These are phyloP conservation scores for Euphorbia lathyris DNA, from an alignment of 345 rosid genomes.

Conservation along the genomic window DNA sequence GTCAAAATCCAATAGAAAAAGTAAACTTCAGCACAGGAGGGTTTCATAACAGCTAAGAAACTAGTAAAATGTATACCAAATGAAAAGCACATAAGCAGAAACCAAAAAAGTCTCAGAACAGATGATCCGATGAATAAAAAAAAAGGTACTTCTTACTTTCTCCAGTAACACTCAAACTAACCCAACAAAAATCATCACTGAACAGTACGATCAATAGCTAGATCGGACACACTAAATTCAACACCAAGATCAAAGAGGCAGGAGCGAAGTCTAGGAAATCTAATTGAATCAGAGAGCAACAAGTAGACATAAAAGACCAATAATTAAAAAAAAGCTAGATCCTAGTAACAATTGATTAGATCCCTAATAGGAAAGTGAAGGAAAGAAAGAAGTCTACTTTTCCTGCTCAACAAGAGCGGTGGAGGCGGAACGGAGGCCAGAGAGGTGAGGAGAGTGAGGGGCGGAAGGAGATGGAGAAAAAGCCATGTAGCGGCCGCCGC, in stretches of 20 bases:
- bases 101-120: neutral
- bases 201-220: neutral
- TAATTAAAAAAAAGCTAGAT: constrained; percentile 1
- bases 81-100: neutral
- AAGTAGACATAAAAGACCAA: neutral
- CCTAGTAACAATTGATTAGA: constrained; percentile 6
- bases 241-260: neutral
- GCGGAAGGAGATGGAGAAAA: constrained; percentile 86
- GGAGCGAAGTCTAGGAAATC: constrained; percentile 2
- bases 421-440: constrained; percentile 65
- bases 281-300: neutral
- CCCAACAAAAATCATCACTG: neutral
- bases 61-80: neutral
- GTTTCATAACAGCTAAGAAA: neutral
- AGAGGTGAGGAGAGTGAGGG: constrained; percentile 77
- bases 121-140: neutral
- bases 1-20: neutral
- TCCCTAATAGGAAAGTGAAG: neutral
- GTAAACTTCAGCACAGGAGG: no score
- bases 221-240: neutral
- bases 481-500: constrained; percentile 67
- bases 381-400: constrained; percentile 41
- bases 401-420: constrained; percentile 71
- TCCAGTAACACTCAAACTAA: neutral
- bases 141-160: neutral